A percentile compares a stretch with the other conserved stretches of the same genome.
phyloP scores from a whole-genome alignment of 371 early-diverging fungal species.

The Mucor irregularis region DNA sequence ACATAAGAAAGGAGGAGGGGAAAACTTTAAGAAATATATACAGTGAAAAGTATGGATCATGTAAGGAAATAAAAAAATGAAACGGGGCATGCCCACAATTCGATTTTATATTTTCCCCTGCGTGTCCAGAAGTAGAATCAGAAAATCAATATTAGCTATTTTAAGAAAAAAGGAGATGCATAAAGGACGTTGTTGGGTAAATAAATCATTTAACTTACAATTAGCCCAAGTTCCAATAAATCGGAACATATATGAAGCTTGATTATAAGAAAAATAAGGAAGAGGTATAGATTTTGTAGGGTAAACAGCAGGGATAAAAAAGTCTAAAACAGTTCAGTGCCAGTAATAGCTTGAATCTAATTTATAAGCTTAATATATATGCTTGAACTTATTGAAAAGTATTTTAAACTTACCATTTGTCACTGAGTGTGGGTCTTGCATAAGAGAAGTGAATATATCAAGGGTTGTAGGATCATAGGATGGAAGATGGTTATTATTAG shows the following conservation, averaged over 20 bases:
- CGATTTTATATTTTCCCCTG: too few species aligned
- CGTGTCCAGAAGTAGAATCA: too few species aligned
- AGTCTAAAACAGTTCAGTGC: background rate
- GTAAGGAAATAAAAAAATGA: too few species aligned
- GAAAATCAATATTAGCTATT: too few species aligned
- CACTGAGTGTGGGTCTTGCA: conserved; percentile 1
- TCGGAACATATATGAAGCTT: too few species aligned
- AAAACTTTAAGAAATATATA: background rate
- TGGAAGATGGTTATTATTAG: background rate
- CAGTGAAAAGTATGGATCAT: too few species aligned
- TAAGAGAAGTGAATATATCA: conserved; percentile 11
- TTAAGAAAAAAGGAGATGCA: too few species aligned
- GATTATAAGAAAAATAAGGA: background rate
- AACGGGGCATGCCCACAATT: too few species aligned
- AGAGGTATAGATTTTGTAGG: background rate
- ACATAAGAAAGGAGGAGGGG: background rate
- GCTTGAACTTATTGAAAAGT: background rate
- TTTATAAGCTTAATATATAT: background rate
- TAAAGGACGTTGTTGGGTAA: too few species aligned
- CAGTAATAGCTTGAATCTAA: conserved; percentile 1
- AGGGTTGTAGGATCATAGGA: conserved; percentile 1
- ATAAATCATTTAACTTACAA: too few species aligned
- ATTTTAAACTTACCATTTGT: background rate
- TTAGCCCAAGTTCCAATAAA: too few species aligned
- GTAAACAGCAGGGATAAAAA: background rate